These are phyloP conservation scores for Ceriops tagal DNA, from an alignment of 345 rosid genomes.

Conservation along the genomic window DNA sequence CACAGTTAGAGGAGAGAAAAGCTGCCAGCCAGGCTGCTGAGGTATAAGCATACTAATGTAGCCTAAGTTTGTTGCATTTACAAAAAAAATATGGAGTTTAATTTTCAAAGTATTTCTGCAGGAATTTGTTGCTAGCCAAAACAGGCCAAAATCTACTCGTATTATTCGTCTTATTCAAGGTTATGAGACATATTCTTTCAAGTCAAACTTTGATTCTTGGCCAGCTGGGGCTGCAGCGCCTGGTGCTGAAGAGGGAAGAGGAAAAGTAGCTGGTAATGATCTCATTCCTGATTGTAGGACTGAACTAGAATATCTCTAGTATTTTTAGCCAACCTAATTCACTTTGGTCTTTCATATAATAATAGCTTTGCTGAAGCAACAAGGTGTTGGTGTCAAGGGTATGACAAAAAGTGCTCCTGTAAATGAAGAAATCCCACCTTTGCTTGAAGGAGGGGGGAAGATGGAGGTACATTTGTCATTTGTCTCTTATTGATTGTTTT, in stretches of 20 bases:
- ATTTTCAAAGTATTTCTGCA: conserved; percentile 37
- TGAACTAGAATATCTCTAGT: conserved; percentile 7
- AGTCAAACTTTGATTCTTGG: conserved; percentile 92
- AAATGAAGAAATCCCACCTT: conserved; percentile 88
- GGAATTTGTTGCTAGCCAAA: conserved; percentile 74
- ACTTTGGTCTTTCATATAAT: conserved; percentile 22
- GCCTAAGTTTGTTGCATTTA: conserved; percentile 6
- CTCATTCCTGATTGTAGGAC: conserved; percentile 12
- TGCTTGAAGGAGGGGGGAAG: conserved; percentile 96
- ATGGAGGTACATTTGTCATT: conserved; percentile 64
- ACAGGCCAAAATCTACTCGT: conserved; percentile 80
- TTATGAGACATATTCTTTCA: conserved; percentile 85
- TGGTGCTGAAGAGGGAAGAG: conserved; percentile 92
- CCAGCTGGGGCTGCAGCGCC: conserved; percentile 79
- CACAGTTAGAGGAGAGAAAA: conserved; percentile 97
- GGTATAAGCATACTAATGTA: conserved; percentile 37
- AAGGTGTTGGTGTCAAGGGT: conserved; percentile 90
- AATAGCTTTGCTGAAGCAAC: conserved; percentile 91
- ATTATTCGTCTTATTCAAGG: conserved; percentile 85
- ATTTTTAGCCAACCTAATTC: conserved; percentile 14
- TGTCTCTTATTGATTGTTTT: conserved; percentile 14
- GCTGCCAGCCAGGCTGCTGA: conserved; percentile 76
- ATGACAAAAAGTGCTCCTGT: conserved; percentile 61
- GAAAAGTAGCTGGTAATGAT: conserved; percentile 89
- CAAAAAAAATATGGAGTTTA: conserved; percentile 17